phyloP scores from a whole-genome alignment of 75 land plant species.

The Sequoia sempervirens region DNA sequence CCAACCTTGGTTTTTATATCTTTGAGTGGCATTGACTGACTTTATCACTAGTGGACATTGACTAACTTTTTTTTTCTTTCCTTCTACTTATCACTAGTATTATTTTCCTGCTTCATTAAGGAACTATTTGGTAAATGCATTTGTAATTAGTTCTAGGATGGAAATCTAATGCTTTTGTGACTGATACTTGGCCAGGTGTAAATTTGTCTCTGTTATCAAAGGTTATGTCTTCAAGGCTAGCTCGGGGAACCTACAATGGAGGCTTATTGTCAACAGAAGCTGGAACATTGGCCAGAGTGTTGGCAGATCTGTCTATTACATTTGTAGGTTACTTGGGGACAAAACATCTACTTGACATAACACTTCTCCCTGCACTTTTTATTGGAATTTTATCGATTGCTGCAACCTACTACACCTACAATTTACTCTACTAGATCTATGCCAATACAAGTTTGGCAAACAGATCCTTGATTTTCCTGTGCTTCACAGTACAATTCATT shows the following conservation, averaged over 20 bases:
- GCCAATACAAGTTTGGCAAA: neutral
- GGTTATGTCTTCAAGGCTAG: constrained; percentile 85
- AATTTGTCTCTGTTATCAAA: constrained; percentile 71
- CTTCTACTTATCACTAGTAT: neutral
- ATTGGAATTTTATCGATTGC: constrained; percentile 47
- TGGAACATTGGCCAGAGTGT: constrained; percentile 78
- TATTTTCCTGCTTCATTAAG: neutral
- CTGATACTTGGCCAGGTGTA: constrained; percentile 49
- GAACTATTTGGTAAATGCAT: neutral
- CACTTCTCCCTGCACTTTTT: constrained; percentile 60
- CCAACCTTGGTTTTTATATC: neutral
- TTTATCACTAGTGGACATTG: neutral
- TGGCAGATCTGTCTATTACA: constrained; percentile 77
- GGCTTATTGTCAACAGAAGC: constrained; percentile 87
- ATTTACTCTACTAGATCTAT: constrained; percentile 37
- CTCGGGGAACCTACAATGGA: constrained; percentile 84
- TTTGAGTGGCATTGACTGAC: neutral
- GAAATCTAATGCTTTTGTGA: neutral
- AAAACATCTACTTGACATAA: constrained; percentile 53
- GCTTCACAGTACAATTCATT: neutral
- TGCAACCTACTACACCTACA: constrained; percentile 61
- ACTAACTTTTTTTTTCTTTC: neutral
- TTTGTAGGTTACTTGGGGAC: constrained; percentile 64
- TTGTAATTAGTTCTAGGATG: neutral
- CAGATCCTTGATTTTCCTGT: neutral